phyloP scores from a whole-genome alignment of 106 monocot species.

The Cymbidium sinense region DNA sequence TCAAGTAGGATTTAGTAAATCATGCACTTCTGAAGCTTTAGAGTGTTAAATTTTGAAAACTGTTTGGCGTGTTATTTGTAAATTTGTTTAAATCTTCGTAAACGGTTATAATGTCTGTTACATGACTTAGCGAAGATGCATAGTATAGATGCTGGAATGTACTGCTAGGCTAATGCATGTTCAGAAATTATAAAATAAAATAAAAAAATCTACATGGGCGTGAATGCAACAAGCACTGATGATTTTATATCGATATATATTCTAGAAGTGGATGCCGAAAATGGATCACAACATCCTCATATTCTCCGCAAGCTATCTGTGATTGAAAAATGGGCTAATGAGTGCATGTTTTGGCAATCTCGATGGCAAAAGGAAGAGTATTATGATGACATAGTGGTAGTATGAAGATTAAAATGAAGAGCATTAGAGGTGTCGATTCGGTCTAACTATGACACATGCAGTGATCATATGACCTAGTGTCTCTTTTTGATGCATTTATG shows the following conservation, averaged over 20 bases:
- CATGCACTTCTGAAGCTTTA: background rate
- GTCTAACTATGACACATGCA: too few relatives aligned
- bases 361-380: background rate
- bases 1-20: background rate
- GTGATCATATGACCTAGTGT: too few relatives aligned
- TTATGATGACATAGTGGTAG: background rate
- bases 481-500: too few relatives aligned
- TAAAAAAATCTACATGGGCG: too few relatives aligned
- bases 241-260: too few relatives aligned
- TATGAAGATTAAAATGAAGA: background rate
- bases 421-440: too few relatives aligned
- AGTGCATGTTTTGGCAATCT: background rate
- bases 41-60: background rate
- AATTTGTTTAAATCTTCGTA: background rate
- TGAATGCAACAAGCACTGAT: too few relatives aligned
- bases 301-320: background rate
- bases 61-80: background rate
- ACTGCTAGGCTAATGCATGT: too few relatives aligned
- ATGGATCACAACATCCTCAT: background rate
- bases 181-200: too few relatives aligned
- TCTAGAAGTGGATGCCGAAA: background rate
- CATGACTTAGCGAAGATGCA: background rate
- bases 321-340: background rate
- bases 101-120: background rate
- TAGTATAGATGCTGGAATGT: too few relatives aligned